Evolutionary conservation across 225 moss, liverwort and hornwort species (phyloP).

Genomic region (Ulota crispa): DNA sequence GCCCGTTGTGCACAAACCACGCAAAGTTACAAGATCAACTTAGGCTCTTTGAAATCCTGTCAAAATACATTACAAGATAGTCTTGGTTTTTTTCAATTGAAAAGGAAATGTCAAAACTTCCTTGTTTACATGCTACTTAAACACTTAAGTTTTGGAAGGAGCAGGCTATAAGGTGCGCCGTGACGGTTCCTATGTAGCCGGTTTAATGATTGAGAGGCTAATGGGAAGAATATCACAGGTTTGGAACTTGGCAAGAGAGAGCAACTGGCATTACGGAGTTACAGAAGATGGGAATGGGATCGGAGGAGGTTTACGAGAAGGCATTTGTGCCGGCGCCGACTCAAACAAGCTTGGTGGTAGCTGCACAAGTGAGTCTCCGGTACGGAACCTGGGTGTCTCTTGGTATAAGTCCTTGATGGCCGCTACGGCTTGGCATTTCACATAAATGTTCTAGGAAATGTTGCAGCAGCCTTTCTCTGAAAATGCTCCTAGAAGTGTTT

Average conservation of each 20-base stretch:
- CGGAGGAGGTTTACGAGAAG: constrained; percentile 69
- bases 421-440: background rate
- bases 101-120: too few relatives aligned
- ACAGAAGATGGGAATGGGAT: constrained; percentile 64
- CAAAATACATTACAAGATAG: too few relatives aligned
- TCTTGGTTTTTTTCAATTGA: too few relatives aligned
- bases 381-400: constrained; percentile 33
- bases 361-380: constrained; percentile 81
- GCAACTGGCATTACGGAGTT: constrained; percentile 54
- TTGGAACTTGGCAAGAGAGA: constrained; percentile 81
- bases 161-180: too few relatives aligned
- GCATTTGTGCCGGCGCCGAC: constrained; percentile 54
- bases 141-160: too few relatives aligned
- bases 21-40: too few relatives aligned
- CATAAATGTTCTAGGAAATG: background rate
- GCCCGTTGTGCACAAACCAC: too few relatives aligned
- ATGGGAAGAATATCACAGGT: constrained; percentile 24
- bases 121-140: too few relatives aligned
- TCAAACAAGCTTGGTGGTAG: constrained; percentile 78
- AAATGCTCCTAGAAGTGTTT: background rate
- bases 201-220: background rate
- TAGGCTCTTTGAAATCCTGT: too few relatives aligned
- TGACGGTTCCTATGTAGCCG: too few relatives aligned
- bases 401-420: background rate
- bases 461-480: background rate